Conservation (phyloP, 2,329 filamentous ascomycete species). For the Arthrobotrys iridis region DNA sequence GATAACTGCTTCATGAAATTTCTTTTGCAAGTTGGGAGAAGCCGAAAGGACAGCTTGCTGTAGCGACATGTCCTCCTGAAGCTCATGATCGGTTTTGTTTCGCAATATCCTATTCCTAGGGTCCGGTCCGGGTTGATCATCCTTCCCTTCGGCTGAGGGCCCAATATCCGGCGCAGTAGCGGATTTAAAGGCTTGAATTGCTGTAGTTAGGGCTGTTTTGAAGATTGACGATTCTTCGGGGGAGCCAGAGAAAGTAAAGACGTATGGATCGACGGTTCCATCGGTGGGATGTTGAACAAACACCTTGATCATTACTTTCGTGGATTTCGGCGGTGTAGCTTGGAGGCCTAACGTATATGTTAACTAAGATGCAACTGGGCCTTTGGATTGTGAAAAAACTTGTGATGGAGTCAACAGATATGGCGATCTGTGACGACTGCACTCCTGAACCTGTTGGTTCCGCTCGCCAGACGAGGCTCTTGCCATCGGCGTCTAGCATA, state of each 20-base stretch:
- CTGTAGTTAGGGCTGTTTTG: slow-evolving; percentile 80
- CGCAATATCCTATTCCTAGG: slow-evolving; percentile 21
- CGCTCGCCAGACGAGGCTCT: slow-evolving; percentile 83
- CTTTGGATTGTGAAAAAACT: slow-evolving; percentile 73
- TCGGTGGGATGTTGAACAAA: slow-evolving; percentile 68
- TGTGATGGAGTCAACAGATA: slow-evolving; percentile 79
- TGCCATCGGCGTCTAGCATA: slow-evolving; percentile 76
- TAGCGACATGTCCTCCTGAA: slow-evolving; percentile 80
- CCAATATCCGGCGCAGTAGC: slow-evolving; percentile 64
- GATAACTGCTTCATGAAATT: slow-evolving; percentile 87
- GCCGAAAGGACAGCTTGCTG: slow-evolving; percentile 89
- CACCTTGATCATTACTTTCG: slow-evolving; percentile 94
- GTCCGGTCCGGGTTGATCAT: slow-evolving; percentile 59
- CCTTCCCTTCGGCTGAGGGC: slow-evolving; percentile 65
- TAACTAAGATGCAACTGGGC: slow-evolving; percentile 56
- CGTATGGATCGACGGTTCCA: slow-evolving; percentile 69
- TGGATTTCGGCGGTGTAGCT: slow-evolving; percentile 85
- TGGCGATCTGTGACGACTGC: slow-evolving; percentile 67
- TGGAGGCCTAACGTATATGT: slow-evolving; percentile 74
- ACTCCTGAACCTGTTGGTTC: slow-evolving; percentile 63
- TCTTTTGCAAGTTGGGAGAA: slow-evolving; percentile 77
- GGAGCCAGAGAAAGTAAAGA: slow-evolving; percentile 88
- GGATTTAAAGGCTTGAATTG: slow-evolving; percentile 76
- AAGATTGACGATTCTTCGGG: slow-evolving; percentile 84
- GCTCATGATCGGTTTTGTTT: slow-evolving; percentile 68